A percentile compares a stretch with the other conserved stretches of the same genome.
Evolutionary conservation across 2,329 filamentous ascomycete genomes (phyloP).

Genomic region (Hysterium pulicare): DNA sequence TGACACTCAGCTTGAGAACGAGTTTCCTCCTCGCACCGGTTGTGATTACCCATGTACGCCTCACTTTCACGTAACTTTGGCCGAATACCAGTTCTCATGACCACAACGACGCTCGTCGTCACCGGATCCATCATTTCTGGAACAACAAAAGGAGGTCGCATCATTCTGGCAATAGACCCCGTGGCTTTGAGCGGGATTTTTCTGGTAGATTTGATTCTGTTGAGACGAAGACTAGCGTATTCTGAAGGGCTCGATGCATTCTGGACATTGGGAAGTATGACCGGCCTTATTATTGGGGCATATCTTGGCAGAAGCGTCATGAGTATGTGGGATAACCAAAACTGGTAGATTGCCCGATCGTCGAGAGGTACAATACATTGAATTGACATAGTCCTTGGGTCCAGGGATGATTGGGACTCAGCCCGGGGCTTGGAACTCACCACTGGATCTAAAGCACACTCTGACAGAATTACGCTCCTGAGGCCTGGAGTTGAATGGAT

Average conservation of each 20-base stretch:
- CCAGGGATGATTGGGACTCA: too few species aligned
- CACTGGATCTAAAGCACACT: too few species aligned
- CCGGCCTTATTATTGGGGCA: not conserved
- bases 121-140: not conserved
- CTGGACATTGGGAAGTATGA: not conserved
- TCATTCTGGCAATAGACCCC: not conserved
- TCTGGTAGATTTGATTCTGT: not conserved
- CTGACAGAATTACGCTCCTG: too few species aligned
- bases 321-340: not conserved
- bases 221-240: not conserved
- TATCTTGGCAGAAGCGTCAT: not conserved
- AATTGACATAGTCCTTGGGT: too few species aligned
- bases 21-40: not conserved
- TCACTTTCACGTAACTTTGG: not conserved
- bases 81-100: not conserved
- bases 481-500: too few species aligned
- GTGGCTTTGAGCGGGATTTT: not conserved
- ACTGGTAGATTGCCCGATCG: too few species aligned
- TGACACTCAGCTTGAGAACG: not conserved
- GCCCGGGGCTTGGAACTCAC: too few species aligned
- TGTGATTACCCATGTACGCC: not conserved
- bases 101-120: not conserved
- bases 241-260: not conserved
- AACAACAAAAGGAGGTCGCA: not conserved
- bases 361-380: too few species aligned